Evolutionary conservation across 2,329 filamentous ascomycete genomes (phyloP), one percentile per base, ranked within the genome.

Genomic region (Ophioceras dolichostomum): DNA sequence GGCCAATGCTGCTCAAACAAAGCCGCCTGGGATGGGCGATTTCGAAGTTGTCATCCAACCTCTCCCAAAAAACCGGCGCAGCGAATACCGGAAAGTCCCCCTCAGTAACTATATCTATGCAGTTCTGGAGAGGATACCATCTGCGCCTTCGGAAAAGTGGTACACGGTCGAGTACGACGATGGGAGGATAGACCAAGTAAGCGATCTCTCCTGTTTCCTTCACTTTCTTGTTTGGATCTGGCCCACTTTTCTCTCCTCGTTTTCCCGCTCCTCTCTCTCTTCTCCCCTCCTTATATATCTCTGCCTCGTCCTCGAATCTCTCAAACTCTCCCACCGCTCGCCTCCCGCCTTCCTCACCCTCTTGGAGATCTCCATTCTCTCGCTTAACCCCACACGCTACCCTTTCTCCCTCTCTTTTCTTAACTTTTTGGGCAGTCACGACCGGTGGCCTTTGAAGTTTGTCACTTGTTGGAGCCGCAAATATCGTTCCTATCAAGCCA

Each of bases 101-200:
- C 40, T 39, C 3, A 47, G 43, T 34, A 21, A 40, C 39, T 47
- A 44, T 20, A 41, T 49, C n/a, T 20, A 26, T 9, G 22, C 26
- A 3, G 34, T 49, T 2, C 22, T 42, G 12, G 18, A 36, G 12
- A 33, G 38, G 5, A 22, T 38, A 10, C 22, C 18, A 4, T 14
- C 29, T 6, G 21, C 32, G 1, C 38, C 37, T 1, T 44, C 43
- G 2, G 33, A 44, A 12, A 32, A 43, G 6, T 42, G 42, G 18
- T 49, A 37, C 24, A 36, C 38, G 6, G 14, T 48, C 10, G 45
- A 46, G 27, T 44, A 33, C 19, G 47, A 49, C 22, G 45, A 48
- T 31, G 43, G 45, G 4, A 24, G 29, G 13, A 24, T 24, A 5
- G 36, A 24, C 2, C 35, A 47, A 35, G 47, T 49, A 32, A 41